A percentile compares a stretch with the other conserved stretches of the same genome.
Evolutionary conservation across 257 asterid genomes (phyloP).

Genomic region (Solanum sejunctum): DNA sequence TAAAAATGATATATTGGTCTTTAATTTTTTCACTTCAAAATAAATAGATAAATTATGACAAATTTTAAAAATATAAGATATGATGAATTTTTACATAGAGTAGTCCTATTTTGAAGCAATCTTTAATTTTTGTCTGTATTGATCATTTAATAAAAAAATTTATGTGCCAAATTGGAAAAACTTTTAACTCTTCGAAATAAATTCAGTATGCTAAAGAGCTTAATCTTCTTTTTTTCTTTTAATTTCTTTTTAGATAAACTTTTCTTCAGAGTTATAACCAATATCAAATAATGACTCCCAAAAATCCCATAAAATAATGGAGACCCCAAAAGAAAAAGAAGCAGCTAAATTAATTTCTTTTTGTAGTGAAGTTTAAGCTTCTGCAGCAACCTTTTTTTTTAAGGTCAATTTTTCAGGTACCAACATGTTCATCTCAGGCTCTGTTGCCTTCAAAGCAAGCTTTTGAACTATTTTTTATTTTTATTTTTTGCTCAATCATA

Average conservation of each 20-base stretch:
- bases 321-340: background rate
- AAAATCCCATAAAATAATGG: background rate
- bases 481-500: background rate
- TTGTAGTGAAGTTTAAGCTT: background rate
- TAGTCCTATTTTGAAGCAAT: too few species aligned
- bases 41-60: too few species aligned
- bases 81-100: too few species aligned
- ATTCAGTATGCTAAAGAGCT: too few species aligned
- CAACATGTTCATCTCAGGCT: constrained; percentile 10
- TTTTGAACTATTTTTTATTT: background rate
- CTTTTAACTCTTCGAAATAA: too few species aligned
- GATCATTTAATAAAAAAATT: too few species aligned
- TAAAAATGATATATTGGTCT: too few species aligned
- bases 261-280: background rate
- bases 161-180: too few species aligned
- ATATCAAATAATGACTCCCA: background rate
- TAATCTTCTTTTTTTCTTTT: too few species aligned
- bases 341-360: background rate
- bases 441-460: constrained; percentile 15
- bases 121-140: too few species aligned
- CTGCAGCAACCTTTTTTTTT: constrained; percentile 1
- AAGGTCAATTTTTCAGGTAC: constrained; percentile 9
- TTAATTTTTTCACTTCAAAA: too few species aligned
- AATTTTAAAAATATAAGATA: too few species aligned
- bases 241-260: background rate